A percentile compares a stretch with the other conserved stretches of the same genome.
These are phyloP conservation scores for Hansenula sp. DNA, from an alignment of 1,139 yeast genomes.

Conservation along the genomic window DNA sequence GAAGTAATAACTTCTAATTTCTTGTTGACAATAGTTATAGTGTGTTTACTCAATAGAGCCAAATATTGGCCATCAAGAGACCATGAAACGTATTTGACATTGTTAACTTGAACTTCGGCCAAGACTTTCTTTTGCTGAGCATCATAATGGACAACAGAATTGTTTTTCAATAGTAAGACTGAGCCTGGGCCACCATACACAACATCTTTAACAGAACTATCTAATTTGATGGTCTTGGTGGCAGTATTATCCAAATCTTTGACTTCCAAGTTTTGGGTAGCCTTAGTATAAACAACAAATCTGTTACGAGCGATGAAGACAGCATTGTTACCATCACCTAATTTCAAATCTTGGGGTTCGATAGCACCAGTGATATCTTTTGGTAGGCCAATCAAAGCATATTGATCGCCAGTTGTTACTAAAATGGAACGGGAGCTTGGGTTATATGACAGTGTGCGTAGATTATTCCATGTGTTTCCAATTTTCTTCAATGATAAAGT, in stretches of 20 bases:
- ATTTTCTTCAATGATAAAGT: slow-evolving; percentile 79
- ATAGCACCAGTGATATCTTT: slow-evolving; percentile 89
- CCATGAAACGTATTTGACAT: slow-evolving; percentile 88
- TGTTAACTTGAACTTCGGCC: slow-evolving; percentile 66
- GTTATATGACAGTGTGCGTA: slow-evolving; percentile 82
- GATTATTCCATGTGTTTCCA: slow-evolving; percentile 83
- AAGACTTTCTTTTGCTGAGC: slow-evolving; percentile 87
- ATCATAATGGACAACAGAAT: slow-evolving; percentile 77
- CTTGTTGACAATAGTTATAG: slow-evolving; percentile 82
- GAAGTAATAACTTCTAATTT: slow-evolving; percentile 77
- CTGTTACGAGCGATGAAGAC: slow-evolving; percentile 91
- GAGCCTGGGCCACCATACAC: slow-evolving; percentile 81
- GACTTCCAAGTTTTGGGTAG: slow-evolving; percentile 66
- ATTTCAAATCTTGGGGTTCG: slow-evolving; percentile 76
- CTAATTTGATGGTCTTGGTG: slow-evolving; percentile 79
- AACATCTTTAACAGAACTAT: slow-evolving; percentile 68
- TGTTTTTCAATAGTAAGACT: slow-evolving; percentile 68
- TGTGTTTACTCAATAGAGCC: slow-evolving; percentile 89
- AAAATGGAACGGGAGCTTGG: slow-evolving; percentile 88
- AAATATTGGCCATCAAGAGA: slow-evolving; percentile 83
- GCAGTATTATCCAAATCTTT: slow-evolving; percentile 78
- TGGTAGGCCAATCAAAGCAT: slow-evolving; percentile 76
- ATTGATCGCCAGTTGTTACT: slow-evolving; percentile 73
- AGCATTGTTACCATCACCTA: slow-evolving; percentile 84
- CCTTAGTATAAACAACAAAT: slow-evolving; percentile 74